Evolutionary conservation across 768 basidiomycete species (phyloP).

Genomic region (Trametes meyenii): DNA sequence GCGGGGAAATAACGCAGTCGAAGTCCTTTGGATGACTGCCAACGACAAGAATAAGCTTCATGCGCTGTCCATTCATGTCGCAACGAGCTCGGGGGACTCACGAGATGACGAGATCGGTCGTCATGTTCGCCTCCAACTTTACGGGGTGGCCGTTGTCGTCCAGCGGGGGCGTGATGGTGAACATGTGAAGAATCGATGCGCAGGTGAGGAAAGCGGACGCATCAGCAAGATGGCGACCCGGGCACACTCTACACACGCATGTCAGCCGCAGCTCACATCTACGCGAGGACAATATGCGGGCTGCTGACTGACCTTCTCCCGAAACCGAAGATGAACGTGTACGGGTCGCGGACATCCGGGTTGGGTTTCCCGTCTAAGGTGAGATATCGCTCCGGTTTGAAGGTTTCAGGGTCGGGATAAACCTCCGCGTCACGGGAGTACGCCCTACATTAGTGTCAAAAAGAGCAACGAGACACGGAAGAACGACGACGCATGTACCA

Average conservation of each 20-base stretch:
- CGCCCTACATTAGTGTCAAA: neutral
- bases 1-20: neutral
- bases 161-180: slow-evolving; percentile 10
- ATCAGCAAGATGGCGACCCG: slow-evolving; percentile 25
- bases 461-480: neutral
- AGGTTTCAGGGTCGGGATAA: slow-evolving; percentile 48
- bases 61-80: no score
- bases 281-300: neutral
- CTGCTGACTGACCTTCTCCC: neutral
- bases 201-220: slow-evolving; percentile 18
- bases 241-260: slow-evolving; percentile 14
- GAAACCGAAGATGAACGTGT: slow-evolving; percentile 7
- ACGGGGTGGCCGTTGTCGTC: neutral
- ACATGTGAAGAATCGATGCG: slow-evolving; percentile 17
- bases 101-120: neutral
- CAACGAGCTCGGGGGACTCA: neutral
- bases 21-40: slow-evolving; percentile 2
- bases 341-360: slow-evolving; percentile 7
- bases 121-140: neutral
- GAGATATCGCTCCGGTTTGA: slow-evolving; percentile 51
- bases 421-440: slow-evolving; percentile 27
- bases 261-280: neutral
- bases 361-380: slow-evolving; percentile 22
- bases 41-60: neutral
- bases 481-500: slow-evolving; percentile 9